These are phyloP conservation scores for Sequoiadendron giganteum DNA, from an alignment of 75 land plant species.

Conservation along the genomic window DNA sequence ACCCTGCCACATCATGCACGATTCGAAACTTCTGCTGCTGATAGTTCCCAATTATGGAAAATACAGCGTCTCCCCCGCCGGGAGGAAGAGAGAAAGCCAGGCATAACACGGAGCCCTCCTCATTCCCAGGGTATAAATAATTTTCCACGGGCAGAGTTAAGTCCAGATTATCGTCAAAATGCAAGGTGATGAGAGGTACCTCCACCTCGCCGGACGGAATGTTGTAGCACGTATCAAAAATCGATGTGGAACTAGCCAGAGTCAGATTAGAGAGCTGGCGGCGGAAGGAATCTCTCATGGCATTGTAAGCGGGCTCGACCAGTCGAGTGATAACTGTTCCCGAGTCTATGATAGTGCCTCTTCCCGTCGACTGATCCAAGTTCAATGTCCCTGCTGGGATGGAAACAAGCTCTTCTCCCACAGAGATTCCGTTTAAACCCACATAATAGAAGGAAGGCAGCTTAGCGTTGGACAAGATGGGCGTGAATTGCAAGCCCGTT, in stretches of 20 bases:
- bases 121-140: conserved; percentile 15
- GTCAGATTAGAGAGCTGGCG: conserved; percentile 18
- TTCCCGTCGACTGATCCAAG: conserved; percentile 27
- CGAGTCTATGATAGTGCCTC: conserved; percentile 60
- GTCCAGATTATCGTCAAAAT: conserved; percentile 42
- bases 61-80: conserved; percentile 34
- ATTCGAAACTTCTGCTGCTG: conserved; percentile 65
- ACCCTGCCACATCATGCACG: conserved; percentile 39
- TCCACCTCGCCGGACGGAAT: conserved; percentile 16
- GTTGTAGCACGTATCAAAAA: conserved; percentile 61
- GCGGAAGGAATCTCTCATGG: conserved; percentile 50
- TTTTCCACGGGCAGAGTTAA: conserved; percentile 53
- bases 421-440: conserved; percentile 32
- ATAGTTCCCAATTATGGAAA: conserved; percentile 50
- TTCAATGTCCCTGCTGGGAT: conserved; percentile 14
- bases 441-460: conserved; percentile 54
- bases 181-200: conserved; percentile 44
- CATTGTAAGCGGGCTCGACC: conserved; percentile 47
- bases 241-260: conserved; percentile 15
- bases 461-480: conserved; percentile 38
- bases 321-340: conserved; percentile 55
- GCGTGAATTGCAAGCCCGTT: conserved; percentile 32
- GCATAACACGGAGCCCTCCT: conserved; percentile 46
- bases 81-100: conserved; percentile 59
- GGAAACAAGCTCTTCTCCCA: conserved; percentile 30